Conservation (phyloP, 2,329 filamentous ascomycete genomes). For the Pyrenochaeta sp. region DNA sequence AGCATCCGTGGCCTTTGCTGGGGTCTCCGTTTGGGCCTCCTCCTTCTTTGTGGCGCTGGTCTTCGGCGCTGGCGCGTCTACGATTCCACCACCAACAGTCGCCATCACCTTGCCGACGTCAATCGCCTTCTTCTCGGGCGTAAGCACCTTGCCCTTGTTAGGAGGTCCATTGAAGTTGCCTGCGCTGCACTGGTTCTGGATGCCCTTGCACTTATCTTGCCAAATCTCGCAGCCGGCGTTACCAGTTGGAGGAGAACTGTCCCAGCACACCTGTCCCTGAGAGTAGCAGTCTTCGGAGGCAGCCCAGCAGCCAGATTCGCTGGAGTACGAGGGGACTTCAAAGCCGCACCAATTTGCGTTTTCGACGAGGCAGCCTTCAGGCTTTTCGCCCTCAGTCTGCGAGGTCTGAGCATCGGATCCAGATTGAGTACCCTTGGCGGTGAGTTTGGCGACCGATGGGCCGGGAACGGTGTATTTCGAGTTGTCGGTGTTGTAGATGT, state of each 20-base stretch:
- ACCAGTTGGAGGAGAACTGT: constrained; percentile 66
- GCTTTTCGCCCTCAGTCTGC: constrained; percentile 62
- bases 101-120: constrained; percentile 42
- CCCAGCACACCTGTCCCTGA: constrained; percentile 69
- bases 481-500: constrained; percentile 65
- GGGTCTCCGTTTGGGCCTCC: constrained; percentile 11
- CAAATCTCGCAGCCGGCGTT: constrained; percentile 67
- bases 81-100: constrained; percentile 20
- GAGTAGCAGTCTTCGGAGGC: constrained; percentile 58
- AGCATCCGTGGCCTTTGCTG: constrained; percentile 9
- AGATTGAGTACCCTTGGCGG: constrained; percentile 22
- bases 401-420: constrained; percentile 20
- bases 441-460: constrained; percentile 62
- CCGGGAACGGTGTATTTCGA: constrained; percentile 65
- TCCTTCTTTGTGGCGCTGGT: constrained; percentile 14
- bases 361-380: constrained; percentile 66
- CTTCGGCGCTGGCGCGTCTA: constrained; percentile 25
- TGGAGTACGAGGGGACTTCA: constrained; percentile 66
- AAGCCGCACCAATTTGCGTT: constrained; percentile 78
- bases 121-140: constrained; percentile 37
- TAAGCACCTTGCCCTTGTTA: constrained; percentile 53
- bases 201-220: constrained; percentile 66
- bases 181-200: constrained; percentile 53
- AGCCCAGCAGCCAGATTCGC: constrained; percentile 68
- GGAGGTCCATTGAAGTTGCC: constrained; percentile 55